phyloP scores from a whole-genome alignment of 1,284 basidiomycete species.

The Apiotrichum laibachii region DNA sequence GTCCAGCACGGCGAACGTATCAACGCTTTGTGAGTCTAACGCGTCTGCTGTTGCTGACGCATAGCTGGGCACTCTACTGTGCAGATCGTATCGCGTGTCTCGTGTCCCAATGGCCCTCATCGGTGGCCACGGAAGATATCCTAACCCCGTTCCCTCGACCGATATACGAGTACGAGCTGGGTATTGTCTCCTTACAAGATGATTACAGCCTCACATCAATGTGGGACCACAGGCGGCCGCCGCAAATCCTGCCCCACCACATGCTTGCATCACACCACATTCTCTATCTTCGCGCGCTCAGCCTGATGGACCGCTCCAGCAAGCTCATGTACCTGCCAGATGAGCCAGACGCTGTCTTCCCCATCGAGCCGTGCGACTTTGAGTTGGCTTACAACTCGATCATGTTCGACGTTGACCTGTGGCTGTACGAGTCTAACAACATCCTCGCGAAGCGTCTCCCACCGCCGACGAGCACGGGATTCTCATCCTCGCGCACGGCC shows the following conservation, averaged over 20 bases:
- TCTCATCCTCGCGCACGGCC: constrained; percentile 15
- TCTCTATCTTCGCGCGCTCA: constrained; percentile 31
- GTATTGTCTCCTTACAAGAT: constrained; percentile 31
- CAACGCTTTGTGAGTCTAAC: constrained; percentile 38
- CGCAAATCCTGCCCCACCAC: constrained; percentile 18
- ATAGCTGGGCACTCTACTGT: constrained; percentile 39
- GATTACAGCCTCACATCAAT: constrained; percentile 27
- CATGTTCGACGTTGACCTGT: constrained; percentile 28
- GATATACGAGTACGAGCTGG: constrained; percentile 42
- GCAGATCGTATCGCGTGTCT: constrained; percentile 35
- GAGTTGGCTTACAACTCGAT: not conserved
- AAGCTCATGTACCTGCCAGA: constrained; percentile 43
- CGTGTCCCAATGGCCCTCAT: constrained; percentile 33
- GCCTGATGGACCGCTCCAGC: constrained; percentile 35
- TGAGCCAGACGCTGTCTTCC: constrained; percentile 19
- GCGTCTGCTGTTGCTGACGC: not conserved
- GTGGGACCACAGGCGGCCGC: constrained; percentile 16
- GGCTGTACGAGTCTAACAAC: constrained; percentile 16
- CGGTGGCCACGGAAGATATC: constrained; percentile 34
- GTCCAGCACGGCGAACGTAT: constrained; percentile 45
- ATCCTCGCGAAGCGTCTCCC: not conserved
- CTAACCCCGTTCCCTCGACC: constrained; percentile 41
- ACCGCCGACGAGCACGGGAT: not conserved
- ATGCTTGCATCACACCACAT: constrained; percentile 26
- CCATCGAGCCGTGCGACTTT: not conserved